phyloP scores from a whole-genome alignment of 768 basidiomycete genomes.

The Lyophyllum shimeji region DNA sequence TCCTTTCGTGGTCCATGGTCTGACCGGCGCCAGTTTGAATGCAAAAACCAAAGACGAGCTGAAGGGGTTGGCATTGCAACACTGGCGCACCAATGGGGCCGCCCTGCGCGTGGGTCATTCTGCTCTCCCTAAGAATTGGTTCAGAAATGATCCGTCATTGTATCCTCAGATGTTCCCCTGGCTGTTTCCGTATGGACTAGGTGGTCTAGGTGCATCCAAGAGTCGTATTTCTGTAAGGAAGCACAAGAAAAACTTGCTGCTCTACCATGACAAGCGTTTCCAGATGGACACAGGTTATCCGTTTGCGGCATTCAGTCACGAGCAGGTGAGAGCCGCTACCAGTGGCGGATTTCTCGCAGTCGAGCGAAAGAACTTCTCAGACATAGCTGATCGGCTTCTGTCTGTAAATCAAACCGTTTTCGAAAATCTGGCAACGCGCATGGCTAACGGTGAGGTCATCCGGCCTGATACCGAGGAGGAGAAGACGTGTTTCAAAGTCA shows the following conservation, averaged over 20 bases:
- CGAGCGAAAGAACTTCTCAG: slow-evolving; percentile 15
- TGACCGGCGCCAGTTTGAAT: slow-evolving; percentile 25
- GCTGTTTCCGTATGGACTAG: background rate
- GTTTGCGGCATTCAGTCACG: slow-evolving; percentile 38
- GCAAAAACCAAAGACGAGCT: slow-evolving; percentile 16
- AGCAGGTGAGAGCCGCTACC: slow-evolving; percentile 29
- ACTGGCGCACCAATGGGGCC: slow-evolving; percentile 21
- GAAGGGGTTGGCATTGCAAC: slow-evolving; percentile 24
- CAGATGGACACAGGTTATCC: slow-evolving; percentile 36
- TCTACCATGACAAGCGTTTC: slow-evolving; percentile 40
- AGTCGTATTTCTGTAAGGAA: slow-evolving; percentile 14
- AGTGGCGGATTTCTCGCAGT: slow-evolving; percentile 19
- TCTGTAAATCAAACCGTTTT: slow-evolving; percentile 3
- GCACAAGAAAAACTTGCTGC: slow-evolving; percentile 25
- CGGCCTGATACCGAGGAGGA: slow-evolving; percentile 17
- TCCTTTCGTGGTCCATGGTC: slow-evolving; percentile 36
- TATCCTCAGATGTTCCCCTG: slow-evolving; percentile 30
- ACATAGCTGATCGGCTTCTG: slow-evolving; percentile 15
- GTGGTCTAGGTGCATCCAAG: slow-evolving; percentile 11
- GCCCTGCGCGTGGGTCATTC: slow-evolving; percentile 28
- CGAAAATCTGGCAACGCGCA: slow-evolving; percentile 5
- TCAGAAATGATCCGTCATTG: slow-evolving; percentile 34
- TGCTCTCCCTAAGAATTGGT: slow-evolving; percentile 21
- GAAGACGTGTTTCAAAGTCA: slow-evolving; percentile 19
- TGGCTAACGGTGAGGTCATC: slow-evolving; percentile 3